Evolutionary conservation across 1,139 yeast genomes (phyloP).

Genomic region (Insectozyma bohioensis): DNA sequence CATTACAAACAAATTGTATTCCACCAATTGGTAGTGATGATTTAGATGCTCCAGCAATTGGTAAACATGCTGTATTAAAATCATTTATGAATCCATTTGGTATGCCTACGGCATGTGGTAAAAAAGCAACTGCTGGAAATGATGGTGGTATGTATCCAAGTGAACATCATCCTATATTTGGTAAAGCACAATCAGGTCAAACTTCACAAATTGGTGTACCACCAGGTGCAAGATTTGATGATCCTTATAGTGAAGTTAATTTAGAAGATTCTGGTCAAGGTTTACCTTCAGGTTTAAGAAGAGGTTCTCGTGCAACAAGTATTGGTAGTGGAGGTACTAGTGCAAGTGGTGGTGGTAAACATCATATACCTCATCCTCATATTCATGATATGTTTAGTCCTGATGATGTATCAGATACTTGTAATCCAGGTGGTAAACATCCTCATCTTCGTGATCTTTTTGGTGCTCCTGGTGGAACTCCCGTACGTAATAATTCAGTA

Average conservation of each 20-base stretch:
- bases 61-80: slow-evolving; percentile 40
- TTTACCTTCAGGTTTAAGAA: slow-evolving; percentile 44
- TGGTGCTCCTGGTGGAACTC: no score
- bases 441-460: no score
- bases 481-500: no score
- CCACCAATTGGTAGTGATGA: slow-evolving; percentile 52
- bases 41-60: slow-evolving; percentile 49
- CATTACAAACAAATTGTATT: slow-evolving; percentile 10
- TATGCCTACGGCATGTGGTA: no score
- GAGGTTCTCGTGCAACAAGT: no score
- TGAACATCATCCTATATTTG: slow-evolving; percentile 50
- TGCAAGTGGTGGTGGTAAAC: slow-evolving; percentile 11
- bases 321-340: slow-evolving; percentile 16
- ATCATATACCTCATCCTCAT: no score
- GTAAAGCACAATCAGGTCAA: slow-evolving; percentile 17
- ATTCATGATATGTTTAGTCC: no score
- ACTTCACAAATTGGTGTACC: slow-evolving; percentile 38
- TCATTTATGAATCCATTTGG: slow-evolving; percentile 40
- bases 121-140: slow-evolving; percentile 13
- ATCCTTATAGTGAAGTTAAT: slow-evolving; percentile 49
- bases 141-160: slow-evolving; percentile 59
- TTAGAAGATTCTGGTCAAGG: slow-evolving; percentile 46
- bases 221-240: slow-evolving; percentile 56
- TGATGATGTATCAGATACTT: no score
- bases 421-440: no score